These are phyloP conservation scores for Isatis tinctoria DNA, from an alignment of 345 rosid genomes.

Conservation along the genomic window DNA sequence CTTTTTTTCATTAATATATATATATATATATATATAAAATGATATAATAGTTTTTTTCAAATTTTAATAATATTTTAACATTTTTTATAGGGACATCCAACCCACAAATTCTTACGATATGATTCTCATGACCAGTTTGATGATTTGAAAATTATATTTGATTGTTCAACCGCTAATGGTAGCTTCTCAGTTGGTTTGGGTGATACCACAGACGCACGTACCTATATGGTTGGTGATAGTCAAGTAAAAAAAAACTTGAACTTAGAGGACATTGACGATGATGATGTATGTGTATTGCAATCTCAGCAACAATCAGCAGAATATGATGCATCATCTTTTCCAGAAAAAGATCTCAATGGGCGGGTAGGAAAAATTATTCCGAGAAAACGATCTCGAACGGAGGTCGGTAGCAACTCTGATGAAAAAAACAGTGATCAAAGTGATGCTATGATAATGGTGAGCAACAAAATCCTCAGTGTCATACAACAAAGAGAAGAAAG, in stretches of 20 bases:
- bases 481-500: background rate
- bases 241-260: background rate
- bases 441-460: background rate
- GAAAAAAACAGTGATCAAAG: background rate
- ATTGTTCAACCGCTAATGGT: too few species aligned
- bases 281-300: background rate
- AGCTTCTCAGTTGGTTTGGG: too few species aligned
- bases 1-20: too few species aligned
- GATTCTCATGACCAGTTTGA: too few species aligned
- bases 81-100: too few species aligned
- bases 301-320: background rate
- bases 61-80: background rate
- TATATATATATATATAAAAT: too few species aligned
- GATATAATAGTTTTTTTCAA: too few species aligned
- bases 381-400: background rate
- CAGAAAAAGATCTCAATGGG: background rate
- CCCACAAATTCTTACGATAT: too few species aligned
- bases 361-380: background rate
- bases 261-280: background rate
- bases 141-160: too few species aligned
- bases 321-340: background rate
- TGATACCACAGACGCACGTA: background rate
- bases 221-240: background rate
- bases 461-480: background rate
- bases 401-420: background rate